These are phyloP conservation scores for Kodamaea sp. DNA, from an alignment of 1,139 yeast species.

Conservation along the genomic window DNA sequence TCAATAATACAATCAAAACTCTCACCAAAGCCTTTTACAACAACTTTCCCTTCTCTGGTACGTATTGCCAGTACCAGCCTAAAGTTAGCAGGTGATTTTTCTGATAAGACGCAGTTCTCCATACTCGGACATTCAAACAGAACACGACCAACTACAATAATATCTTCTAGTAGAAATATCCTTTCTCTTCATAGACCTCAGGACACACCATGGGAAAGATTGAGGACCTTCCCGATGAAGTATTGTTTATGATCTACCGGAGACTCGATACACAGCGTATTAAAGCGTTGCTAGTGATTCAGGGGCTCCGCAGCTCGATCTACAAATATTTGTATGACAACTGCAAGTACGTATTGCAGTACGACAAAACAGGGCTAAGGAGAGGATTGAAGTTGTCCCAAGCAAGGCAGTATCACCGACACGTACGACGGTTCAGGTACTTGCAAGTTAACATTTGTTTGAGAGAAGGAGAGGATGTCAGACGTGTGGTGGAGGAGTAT, in stretches of 20 bases:
- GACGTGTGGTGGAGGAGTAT: conserved; percentile 2
- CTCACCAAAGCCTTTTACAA: too few relatives aligned
- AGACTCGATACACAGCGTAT: conserved; percentile 6
- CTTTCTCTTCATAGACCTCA: too few relatives aligned
- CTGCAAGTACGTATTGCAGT: conserved; percentile 10
- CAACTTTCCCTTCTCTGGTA: too few relatives aligned
- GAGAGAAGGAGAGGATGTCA: conserved; percentile 7
- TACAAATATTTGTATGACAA: conserved; percentile 11
- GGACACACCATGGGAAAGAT: conserved; percentile 2
- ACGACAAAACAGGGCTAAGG: conserved; percentile 1
- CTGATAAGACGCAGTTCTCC: conserved; percentile 3
- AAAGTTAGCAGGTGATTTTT: conserved; percentile 4
- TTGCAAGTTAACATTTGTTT: conserved; percentile 7
- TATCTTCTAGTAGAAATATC: too few relatives aligned
- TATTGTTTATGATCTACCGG: conserved; percentile 7
- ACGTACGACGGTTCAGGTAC: conserved; percentile 4
- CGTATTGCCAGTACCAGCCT: too few relatives aligned
- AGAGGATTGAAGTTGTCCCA: conserved; percentile 5
- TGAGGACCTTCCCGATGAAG: conserved; percentile 13
- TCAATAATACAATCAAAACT: too few relatives aligned
- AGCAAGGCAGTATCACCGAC: conserved; percentile 3
- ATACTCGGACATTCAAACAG: conserved; percentile 1
- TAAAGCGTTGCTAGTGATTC: conserved; percentile 9
- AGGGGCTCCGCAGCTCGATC: conserved; percentile 9
- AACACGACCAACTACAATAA: too few relatives aligned